These are phyloP conservation scores for Salix caprea DNA, from an alignment of 345 rosid genomes.

Conservation along the genomic window DNA sequence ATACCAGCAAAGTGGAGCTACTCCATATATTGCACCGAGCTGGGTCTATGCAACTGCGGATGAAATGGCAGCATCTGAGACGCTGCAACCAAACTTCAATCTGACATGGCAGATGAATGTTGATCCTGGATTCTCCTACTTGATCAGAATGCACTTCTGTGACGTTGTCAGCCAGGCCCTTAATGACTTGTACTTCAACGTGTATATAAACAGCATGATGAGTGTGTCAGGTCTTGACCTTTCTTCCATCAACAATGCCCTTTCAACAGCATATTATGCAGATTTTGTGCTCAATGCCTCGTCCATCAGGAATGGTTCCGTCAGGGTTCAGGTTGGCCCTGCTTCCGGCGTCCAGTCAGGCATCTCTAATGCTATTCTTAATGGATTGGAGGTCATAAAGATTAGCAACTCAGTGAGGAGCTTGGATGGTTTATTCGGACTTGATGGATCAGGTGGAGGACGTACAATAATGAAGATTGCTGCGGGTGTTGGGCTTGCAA, in stretches of 20 bases:
- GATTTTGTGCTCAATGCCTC: conserved; percentile 59
- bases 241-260: conserved; percentile 37
- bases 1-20: conserved; percentile 44
- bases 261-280: conserved; percentile 47
- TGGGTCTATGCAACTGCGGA: conserved; percentile 52
- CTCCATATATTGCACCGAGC: conserved; percentile 47
- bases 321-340: conserved; percentile 66
- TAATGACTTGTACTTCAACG: conserved; percentile 56
- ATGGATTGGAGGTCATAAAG: conserved; percentile 77
- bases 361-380: conserved; percentile 54
- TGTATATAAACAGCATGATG: conserved; percentile 51
- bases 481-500: conserved; percentile 46
- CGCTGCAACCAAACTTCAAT: conserved; percentile 55
- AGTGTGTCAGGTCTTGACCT: conserved; percentile 51
- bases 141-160: conserved; percentile 71
- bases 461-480: conserved; percentile 39
- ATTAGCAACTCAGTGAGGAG: conserved; percentile 54
- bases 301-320: conserved; percentile 39
- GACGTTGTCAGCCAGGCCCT: conserved; percentile 70
- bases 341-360: conserved; percentile 32
- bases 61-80: conserved; percentile 49
- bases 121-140: conserved; percentile 51
- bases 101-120: conserved; percentile 65
- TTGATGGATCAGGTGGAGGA: conserved; percentile 33
- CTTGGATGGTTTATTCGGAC: conserved; percentile 45